Evolutionary conservation across 495 filamentous ascomycete species (phyloP), one percentile per base, ranked within the genome.

Genomic region (Aspergillus funiculosus): DNA sequence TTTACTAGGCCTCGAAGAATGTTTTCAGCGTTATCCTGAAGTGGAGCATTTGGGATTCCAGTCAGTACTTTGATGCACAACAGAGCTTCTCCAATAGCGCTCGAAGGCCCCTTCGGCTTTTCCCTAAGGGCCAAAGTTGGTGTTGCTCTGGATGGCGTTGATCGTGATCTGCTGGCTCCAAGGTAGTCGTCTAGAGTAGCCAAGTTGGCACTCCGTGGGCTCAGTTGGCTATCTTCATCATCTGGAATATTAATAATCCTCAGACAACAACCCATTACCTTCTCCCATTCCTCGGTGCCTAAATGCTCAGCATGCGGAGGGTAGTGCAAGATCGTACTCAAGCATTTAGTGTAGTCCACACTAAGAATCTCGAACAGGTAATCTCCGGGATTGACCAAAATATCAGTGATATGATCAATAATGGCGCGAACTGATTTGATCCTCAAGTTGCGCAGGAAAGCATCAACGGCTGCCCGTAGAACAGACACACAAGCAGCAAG

Each of bases 281-380:
- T 71, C 26, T 79, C 65, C 89, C 92, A 95, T 40, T 80, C 76
- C 6, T 80, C 68, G 36, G 64, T 62, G 11, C 69, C 63, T 6
- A 97, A 68, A 53, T 86, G 83, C 60, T 99, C 92, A 13, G 83
- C 79, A 62, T 88, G 87, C 27, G 86, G 76, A 18, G 77, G 74
- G 54, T 82, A 78, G 32, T 79, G 77, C n/a, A 96, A 71, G 10
- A 94, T 63, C 27, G 74, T 71, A 17, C 70, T 63, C 45, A 97
- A 64, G 21, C 80, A 77, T 71, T 87, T 95, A 53, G 83, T 73
- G 61, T 96, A 94, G 56, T 87, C 80, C 19, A 82, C 71, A 29
- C 78, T 68, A 2, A 97, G 68, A n/a, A 86, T 86, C 42, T 82
- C 76, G 56, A 85, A 81, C 9, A 78, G 75, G 14, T 76, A 78